Conservation (phyloP, 2,329 filamentous ascomycete species). For the Nemania sp. region DNA sequence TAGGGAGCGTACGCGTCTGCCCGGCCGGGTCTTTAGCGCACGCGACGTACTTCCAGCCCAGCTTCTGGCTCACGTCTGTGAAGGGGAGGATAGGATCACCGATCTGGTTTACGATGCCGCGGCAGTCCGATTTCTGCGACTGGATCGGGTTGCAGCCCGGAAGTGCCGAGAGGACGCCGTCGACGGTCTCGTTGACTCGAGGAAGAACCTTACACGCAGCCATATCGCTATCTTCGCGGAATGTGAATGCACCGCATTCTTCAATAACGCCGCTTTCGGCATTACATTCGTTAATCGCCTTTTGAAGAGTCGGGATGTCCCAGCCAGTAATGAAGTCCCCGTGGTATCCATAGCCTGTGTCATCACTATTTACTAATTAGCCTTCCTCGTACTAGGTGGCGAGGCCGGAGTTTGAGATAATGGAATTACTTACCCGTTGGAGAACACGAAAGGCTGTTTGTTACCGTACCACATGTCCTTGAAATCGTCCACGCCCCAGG, state of each 20-base stretch:
- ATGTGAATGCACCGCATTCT: conserved; percentile 56
- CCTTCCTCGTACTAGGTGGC: neutral
- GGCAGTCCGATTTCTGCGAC: conserved; percentile 46
- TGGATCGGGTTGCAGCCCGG: conserved; percentile 67
- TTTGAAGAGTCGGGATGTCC: conserved; percentile 63
- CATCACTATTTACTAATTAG: conserved; percentile 41
- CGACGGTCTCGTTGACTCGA: conserved; percentile 57
- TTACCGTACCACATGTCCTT: conserved; percentile 59
- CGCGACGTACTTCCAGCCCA: conserved; percentile 64
- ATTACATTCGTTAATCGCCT: conserved; percentile 63
- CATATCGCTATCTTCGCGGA: conserved; percentile 56
- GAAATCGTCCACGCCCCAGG: conserved; percentile 65
- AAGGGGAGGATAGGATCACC: conserved; percentile 55
- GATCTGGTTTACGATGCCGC: conserved; percentile 53
- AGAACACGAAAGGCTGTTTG: conserved; percentile 64
- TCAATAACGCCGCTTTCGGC: conserved; percentile 57
- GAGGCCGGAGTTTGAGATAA: neutral
- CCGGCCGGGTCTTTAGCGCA: conserved; percentile 57
- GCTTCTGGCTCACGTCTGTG: conserved; percentile 58
- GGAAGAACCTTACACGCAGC: conserved; percentile 60
- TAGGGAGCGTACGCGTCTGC: conserved; percentile 47
- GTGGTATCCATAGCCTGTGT: conserved; percentile 66
- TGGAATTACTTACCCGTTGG: conserved; percentile 48
- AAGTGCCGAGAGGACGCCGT: conserved; percentile 58
- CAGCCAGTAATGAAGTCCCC: conserved; percentile 72